Evolutionary conservation across 768 basidiomycete genomes (phyloP).

Genomic region (Amanita muscaria): DNA sequence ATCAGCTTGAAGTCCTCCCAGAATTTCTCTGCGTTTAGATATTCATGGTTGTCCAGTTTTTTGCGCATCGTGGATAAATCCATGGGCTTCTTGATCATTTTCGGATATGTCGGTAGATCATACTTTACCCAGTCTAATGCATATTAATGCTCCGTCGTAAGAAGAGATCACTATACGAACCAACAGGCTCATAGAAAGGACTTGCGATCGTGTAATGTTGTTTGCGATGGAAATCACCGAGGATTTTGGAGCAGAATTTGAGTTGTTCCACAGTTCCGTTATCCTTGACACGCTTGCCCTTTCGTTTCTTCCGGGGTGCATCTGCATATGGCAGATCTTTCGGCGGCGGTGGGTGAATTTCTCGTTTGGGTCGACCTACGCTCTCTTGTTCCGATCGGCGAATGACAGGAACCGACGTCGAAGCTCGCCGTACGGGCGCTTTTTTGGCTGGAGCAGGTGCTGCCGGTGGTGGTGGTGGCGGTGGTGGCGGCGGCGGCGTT

Average conservation of each 20-base stretch:
- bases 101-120: constrained; percentile 77
- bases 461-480: constrained; percentile 27
- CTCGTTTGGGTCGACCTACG: constrained; percentile 84
- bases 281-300: constrained; percentile 50
- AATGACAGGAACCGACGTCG: constrained; percentile 75
- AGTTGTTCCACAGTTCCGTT: constrained; percentile 76
- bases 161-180: constrained; percentile 35
- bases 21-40: constrained; percentile 71
- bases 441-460: constrained; percentile 38
- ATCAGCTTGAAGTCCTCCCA: constrained; percentile 90
- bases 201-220: constrained; percentile 62
- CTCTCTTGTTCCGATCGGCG: constrained; percentile 65
- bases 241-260: constrained; percentile 67
- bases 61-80: constrained; percentile 83
- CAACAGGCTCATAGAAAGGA: constrained; percentile 93
- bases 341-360: constrained; percentile 92
- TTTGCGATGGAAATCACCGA: constrained; percentile 72
- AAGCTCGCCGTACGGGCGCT: constrained; percentile 54
- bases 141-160: constrained; percentile 8
- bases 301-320: constrained; percentile 59
- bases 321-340: constrained; percentile 86
- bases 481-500: constrained; percentile 38
- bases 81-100: constrained; percentile 91
- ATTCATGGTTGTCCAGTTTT: constrained; percentile 74
- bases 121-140: constrained; percentile 64